These are phyloP conservation scores for Mitragyna speciosa DNA, from an alignment of 257 asterid species.

Conservation along the genomic window DNA sequence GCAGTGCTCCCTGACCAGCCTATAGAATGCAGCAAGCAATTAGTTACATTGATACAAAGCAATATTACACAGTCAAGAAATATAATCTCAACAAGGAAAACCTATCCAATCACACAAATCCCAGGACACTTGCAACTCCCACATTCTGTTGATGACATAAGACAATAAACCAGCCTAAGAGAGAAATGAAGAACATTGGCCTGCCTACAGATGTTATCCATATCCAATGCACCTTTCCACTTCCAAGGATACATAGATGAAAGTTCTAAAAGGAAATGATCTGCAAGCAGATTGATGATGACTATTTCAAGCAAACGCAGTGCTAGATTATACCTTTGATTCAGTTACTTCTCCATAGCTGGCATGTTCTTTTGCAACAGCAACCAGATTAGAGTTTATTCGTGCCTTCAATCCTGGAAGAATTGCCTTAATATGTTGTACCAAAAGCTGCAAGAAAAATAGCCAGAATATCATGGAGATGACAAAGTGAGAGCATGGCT, in stretches of 20 bases:
- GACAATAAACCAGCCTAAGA: background rate
- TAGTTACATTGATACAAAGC: background rate
- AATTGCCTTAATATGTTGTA: conserved; percentile 78
- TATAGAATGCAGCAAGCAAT: conserved; percentile 29
- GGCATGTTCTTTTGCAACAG: conserved; percentile 94
- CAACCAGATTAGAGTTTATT: conserved; percentile 63
- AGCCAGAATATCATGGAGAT: conserved; percentile 3
- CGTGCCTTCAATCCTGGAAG: conserved; percentile 93
- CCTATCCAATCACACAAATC: background rate
- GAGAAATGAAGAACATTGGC: background rate
- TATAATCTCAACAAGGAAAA: background rate
- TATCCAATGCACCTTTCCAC: background rate
- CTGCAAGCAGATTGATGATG: background rate
- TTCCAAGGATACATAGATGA: background rate
- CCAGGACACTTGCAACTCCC: background rate
- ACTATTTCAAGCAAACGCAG: background rate
- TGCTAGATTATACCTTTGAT: conserved; percentile 56
- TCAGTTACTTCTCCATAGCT: conserved; percentile 92
- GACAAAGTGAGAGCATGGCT: background rate
- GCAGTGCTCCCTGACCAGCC: conserved; percentile 92
- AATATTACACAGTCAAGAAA: background rate
- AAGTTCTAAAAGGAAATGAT: background rate
- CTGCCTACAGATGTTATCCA: background rate
- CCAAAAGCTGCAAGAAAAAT: conserved; percentile 55
- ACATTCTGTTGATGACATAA: background rate